Evolutionary conservation across 2,329 filamentous ascomycete genomes (phyloP), one percentile per base, ranked within the genome.

Genomic region (Sporothrix humicola): DNA sequence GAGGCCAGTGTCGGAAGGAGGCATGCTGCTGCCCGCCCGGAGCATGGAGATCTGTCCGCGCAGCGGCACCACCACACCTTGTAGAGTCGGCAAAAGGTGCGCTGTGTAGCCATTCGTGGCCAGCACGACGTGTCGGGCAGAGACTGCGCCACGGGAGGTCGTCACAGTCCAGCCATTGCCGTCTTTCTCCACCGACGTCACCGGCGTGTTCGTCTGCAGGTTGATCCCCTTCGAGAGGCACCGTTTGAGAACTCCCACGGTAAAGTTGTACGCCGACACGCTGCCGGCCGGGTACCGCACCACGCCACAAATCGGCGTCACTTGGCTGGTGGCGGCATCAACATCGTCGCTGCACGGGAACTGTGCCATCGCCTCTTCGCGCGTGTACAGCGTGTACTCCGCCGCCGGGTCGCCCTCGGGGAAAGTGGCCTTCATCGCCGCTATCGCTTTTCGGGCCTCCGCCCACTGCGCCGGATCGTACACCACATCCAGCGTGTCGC

Each of bases 401-500:
- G 83, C 82, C 0, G 82, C 84, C 0, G 81, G 79, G 20, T 85
- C 82, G 2, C 78, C 79, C 0, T 65, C 37, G 0, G 84, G 83
- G 78, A 88, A 81, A 3, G 81, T 81, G 10, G 79, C 80, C 37
- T 80, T 81, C 84, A 89, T 86, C 4, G 83, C 79, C 3, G 79
- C 77, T 17, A 88, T 82, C 3, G 83, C 82, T 17, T 77, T 75
- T 31, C 80, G 77, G 0, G 84, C 83, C 1, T 77, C 72, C 4
- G 79, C 78, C 81, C 84, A 86, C 68, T 84, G 80, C 9, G 73
- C 78, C 20, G 81, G 74, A 73, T 89, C 86, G 77, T 89, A 90
- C 46, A 90, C 81, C 2, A 90, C 81, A 78, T 91, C 89, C 1
- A 89, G 83, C 0, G 89, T 91, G 31, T 84, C 81, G 76, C 87